Base-by-base conservation (phyloP, 805 yeast species). In the Candida mattraensis region DNA sequence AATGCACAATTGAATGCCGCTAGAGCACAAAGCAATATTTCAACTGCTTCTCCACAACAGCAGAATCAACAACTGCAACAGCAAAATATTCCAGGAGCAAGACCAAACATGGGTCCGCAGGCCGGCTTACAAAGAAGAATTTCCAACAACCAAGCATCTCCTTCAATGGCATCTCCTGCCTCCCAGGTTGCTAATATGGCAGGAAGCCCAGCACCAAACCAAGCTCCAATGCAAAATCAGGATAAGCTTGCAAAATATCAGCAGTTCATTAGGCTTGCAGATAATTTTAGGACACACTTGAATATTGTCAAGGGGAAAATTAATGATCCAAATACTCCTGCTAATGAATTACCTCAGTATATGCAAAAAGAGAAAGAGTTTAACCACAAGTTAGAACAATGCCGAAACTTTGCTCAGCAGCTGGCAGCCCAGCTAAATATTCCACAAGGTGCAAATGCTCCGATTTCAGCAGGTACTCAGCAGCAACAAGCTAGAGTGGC, bases 301-400 rank as follows among this genome's bases (percentile, higher is more conserved):
- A 69, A 69, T 11, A 63, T 68, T n/a, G 64, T 79, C 28, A 76
- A 73, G 35, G 67, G 67, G 6, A 67, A 70, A 24, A 74, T 73
- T 42, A 61, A 59, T 13, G 66, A 69, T 24, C 66, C 69, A 8
- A 63, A 60, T 18, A 46, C 74, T 14, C 57, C 74, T 4, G 68
- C 73, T 2, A 77, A 70, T 5, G 72, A 70, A 34, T 39, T 68
- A 24, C 56, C 66, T 4, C 64, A 64, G 26, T 60, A 72, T n/a
- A 64, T 66, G 10, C 68, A 66, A 33, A 78, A 77, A 50, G 74
- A 78, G 42, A 60, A 62, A 13, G 72, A 72, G 24, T 51, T 74
- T 45, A 70, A 63, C 39, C 61, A 58, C 22, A 70, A 74, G 37
- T 68, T 69, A 44, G 67, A 69, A 15, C 72, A 71, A 30, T 76